Conservation (phyloP, 2,329 filamentous ascomycete species). For the Ceratocystiopsis sp. region DNA sequence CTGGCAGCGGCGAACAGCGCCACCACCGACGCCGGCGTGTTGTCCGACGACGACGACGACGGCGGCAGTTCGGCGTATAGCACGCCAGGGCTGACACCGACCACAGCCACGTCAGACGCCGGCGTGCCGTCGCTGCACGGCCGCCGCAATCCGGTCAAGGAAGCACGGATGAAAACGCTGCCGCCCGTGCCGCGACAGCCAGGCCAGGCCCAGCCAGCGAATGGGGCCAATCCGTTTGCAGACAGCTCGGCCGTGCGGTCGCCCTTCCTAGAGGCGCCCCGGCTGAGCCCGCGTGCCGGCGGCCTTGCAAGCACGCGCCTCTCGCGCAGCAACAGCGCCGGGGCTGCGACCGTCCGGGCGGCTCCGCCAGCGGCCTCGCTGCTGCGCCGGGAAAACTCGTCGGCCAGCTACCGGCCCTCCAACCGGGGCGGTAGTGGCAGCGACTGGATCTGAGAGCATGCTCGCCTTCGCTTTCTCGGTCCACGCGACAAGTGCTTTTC, state of each 20-base stretch:
- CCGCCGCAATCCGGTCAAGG: conserved; percentile 14
- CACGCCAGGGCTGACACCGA: neutral
- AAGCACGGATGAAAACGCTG: conserved; percentile 20
- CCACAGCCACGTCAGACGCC: conserved; percentile 6
- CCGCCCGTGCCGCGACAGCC: conserved; percentile 19
- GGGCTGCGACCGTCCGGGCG: neutral
- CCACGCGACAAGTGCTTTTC: neutral
- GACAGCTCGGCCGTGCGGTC: too few relatives aligned
- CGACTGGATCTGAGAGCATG: conserved; percentile 9
- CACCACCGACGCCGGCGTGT: neutral
- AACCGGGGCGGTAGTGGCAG: neutral
- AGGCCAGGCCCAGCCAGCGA: conserved; percentile 1
- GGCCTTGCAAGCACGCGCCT: conserved; percentile 19
- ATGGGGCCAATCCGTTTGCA: neutral
- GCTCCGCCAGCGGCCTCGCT: neutral
- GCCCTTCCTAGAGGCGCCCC: too few relatives aligned
- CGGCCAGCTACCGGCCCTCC: conserved; percentile 1
- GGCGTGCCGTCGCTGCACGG: neutral
- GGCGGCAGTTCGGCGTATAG: too few relatives aligned
- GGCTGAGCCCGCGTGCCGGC: conserved; percentile 18
- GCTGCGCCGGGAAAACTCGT: conserved; percentile 1
- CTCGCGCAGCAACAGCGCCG: conserved; percentile 10
- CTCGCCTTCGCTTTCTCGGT: neutral
- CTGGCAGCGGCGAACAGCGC: neutral
- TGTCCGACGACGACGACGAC: too few relatives aligned